These are phyloP conservation scores for Novymonas esmeraldas DNA, from an alignment of 208 protist species.

Conservation along the genomic window DNA sequence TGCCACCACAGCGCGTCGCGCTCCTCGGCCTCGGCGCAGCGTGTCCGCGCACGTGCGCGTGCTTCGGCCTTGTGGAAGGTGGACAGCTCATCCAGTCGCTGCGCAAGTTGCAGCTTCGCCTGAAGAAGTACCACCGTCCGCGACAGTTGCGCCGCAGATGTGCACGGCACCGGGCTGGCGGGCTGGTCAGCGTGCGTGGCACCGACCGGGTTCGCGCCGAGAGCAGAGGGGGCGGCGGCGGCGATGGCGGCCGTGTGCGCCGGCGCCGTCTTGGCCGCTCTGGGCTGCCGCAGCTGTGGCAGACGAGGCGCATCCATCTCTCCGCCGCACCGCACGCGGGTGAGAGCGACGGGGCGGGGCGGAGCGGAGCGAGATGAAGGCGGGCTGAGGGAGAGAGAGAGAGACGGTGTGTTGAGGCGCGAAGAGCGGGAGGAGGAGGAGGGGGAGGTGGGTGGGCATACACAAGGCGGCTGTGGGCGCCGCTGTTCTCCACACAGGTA, in stretches of 20 bases:
- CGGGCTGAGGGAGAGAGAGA: too few relatives aligned
- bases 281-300: constrained; percentile 4
- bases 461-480: too few relatives aligned
- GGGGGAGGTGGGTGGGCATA: too few relatives aligned
- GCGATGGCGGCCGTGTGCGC: not conserved
- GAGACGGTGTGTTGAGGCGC: too few relatives aligned
- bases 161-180: not conserved
- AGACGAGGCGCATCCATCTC: constrained; percentile 2
- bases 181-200: too few relatives aligned
- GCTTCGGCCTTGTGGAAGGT: constrained; percentile 10
- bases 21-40: constrained; percentile 25
- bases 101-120: constrained; percentile 23
- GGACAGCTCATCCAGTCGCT: constrained; percentile 25
- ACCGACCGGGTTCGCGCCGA: too few relatives aligned
- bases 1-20: constrained; percentile 27
- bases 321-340: too few relatives aligned
- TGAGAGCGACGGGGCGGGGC: too few relatives aligned
- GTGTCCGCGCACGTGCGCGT: constrained; percentile 9
- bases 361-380: too few relatives aligned
- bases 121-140: constrained; percentile 15
- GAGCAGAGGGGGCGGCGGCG: not conserved
- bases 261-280: not conserved
- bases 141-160: too few relatives aligned
- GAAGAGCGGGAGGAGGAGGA: too few relatives aligned
- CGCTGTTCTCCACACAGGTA: too few relatives aligned